Base-by-base conservation (phyloP, 345 rosid species). In the Arabis hirsuta region DNA sequence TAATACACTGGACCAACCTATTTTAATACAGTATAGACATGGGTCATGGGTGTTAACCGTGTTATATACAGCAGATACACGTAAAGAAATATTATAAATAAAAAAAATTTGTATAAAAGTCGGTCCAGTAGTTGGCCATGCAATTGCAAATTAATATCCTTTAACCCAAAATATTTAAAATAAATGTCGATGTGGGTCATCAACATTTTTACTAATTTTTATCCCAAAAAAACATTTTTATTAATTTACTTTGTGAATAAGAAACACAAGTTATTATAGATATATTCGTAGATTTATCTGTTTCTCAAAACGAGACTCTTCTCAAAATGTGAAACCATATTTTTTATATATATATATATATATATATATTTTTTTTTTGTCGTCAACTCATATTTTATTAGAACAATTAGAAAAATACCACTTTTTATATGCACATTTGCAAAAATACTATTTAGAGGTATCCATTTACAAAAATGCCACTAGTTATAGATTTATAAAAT, bases 1-100 rank as follows among this genome's bases (percentile, higher is more conserved):
- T 53, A 75, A 75, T 70, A 70, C 76, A 76, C 46, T 57, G 76
- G 71, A 76, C 76, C 80, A 70, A 76, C 76, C 76, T 39, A 64
- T 50, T 64, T 55, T 41, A 47, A 61, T 70, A 55, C 29, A 76
- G 47, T 70, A 56, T 64, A 70, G 63, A 76, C 62, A 51, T 74
- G 55, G 73, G 55, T 66, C 67, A 74, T 73, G 55, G 42, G 62
- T 68, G 34, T 59, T 42, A 34, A 16, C 16, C 16, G 16, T 16
- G 16, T 16, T 55, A 34, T 62, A 19, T 31, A 47, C 43, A 14
- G 65, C 22, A 54, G 36, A 55, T 43, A 67, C 67, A 52, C 67
- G 67, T 48, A 52, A 61, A 20, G 3, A 51, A 42, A 34, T 67
- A 68, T 11, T 61, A 24, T 60, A 67, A 34, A 57, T 7, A 57